These are phyloP conservation scores for Asterochloris sp. DNA, from an alignment of 139 green algal genomes.

Conservation along the genomic window DNA sequence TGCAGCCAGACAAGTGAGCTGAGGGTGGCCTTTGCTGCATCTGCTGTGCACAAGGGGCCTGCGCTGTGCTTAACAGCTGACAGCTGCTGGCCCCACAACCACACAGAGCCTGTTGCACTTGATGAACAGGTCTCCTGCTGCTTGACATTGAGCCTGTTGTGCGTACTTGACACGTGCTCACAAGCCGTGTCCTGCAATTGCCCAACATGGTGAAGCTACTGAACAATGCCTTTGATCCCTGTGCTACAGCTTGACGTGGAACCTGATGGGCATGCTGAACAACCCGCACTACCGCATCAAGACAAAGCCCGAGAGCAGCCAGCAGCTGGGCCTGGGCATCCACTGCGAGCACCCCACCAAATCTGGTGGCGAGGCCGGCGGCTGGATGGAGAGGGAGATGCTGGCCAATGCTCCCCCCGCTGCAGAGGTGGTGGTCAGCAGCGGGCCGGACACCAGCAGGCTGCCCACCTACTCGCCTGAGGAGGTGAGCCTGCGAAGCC, in stretches of 20 bases:
- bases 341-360: constrained; percentile 60
- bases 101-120: too few relatives aligned
- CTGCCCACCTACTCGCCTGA: constrained; percentile 20
- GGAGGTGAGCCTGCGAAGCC: background rate
- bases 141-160: background rate
- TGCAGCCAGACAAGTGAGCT: constrained; percentile 58
- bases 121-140: background rate
- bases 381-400: constrained; percentile 39
- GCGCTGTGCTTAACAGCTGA: too few relatives aligned
- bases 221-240: background rate
- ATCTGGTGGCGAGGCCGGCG: constrained; percentile 36
- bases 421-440: constrained; percentile 11
- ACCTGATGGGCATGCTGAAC: constrained; percentile 99
- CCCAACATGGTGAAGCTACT: background rate
- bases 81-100: too few relatives aligned
- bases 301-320: constrained; percentile 2
- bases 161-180: background rate
- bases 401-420: background rate
- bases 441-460: constrained; percentile 5
- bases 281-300: constrained; percentile 85
- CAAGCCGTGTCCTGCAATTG: background rate
- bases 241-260: constrained; percentile 80
- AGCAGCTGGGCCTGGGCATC: constrained; percentile 30
- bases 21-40: too few relatives aligned
- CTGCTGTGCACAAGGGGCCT: too few relatives aligned